phyloP scores from a whole-genome alignment of 148 eudicot species.

The Persicaria tinctoria region DNA sequence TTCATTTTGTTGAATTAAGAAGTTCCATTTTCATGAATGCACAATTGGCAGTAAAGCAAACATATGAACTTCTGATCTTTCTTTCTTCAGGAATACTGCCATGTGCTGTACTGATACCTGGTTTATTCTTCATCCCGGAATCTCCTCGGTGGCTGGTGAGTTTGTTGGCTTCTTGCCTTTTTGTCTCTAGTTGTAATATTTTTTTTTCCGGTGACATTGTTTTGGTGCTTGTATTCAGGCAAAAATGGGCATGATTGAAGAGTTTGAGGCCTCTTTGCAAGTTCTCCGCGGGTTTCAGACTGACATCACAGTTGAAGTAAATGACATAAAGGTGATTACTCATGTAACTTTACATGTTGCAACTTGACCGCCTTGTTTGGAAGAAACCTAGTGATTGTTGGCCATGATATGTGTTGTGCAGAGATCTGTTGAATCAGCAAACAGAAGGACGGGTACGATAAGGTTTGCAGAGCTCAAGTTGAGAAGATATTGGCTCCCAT shows the following conservation, averaged over 20 bases:
- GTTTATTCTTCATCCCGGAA: slow-evolving; percentile 93
- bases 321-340: slow-evolving; percentile 71
- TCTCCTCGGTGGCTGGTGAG: slow-evolving; percentile 99
- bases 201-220: not conserved
- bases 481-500: slow-evolving; percentile 91
- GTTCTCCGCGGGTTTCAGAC: slow-evolving; percentile 90
- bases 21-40: not conserved
- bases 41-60: not conserved
- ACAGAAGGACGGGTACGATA: slow-evolving; percentile 54
- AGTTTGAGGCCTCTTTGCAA: slow-evolving; percentile 92
- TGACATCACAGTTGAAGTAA: slow-evolving; percentile 78
- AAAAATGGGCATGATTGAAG: slow-evolving; percentile 91
- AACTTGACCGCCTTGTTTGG: not conserved
- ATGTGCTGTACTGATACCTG: slow-evolving; percentile 80
- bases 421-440: slow-evolving; percentile 81
- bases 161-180: not conserved
- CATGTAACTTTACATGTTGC: not conserved
- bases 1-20: not conserved
- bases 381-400: not conserved
- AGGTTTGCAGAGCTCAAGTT: slow-evolving; percentile 71
- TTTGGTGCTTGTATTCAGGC: slow-evolving; percentile 37
- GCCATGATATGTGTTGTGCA: slow-evolving; percentile 23
- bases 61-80: not conserved
- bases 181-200: not conserved
- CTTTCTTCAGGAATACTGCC: slow-evolving; percentile 70